Evolutionary conservation across 2,329 filamentous ascomycete species (phyloP), one percentile per base, ranked within the genome.

Genomic region (Xylariales sp.): DNA sequence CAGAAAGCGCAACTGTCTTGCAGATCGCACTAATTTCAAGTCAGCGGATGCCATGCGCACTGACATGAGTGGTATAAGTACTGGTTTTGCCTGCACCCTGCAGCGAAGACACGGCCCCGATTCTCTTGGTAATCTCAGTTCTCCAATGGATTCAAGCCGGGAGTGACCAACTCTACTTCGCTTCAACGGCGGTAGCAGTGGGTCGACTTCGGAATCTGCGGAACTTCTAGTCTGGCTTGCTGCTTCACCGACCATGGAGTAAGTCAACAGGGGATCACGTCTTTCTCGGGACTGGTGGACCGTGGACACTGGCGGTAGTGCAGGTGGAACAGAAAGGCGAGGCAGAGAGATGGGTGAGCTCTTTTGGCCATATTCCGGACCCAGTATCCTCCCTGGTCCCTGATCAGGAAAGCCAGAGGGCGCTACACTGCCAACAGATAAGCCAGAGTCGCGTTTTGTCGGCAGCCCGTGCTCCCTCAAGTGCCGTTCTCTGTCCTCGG

Each of bases 71-170:
- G 16, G 14, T 11, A 24, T 15, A 46, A 65, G 51, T 62, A 77
- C 74, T 49, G 63, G 59, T 51, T 63, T 66, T 30, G 66, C 66
- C 21, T 63, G 51, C 7, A 68, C 56, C 50, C 62, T 69, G 50
- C 75, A 79, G 29, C 70, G 69, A 28, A 78, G 60, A 48, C 75
- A 78, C 12, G 67, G 63, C 13, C 66, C 65, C 13, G 61, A 54
- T 24, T 72, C 67, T 27, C 63, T 66, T 14, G 72, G 60, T 7
- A 78, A 61, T 28, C 65, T 65, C 4, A 79, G 63, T 53, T 78
- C 75, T 29, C 69, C 73, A 31, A 79, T 78, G 14, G 75, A 78
- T 49, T 78, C 66, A 2, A 79, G 58, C 17, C 72, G 67, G 25
- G 70, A 67, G 44, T 73, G 72, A 4, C 70, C 72, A 20, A 71